A percentile compares a stretch with the other conserved stretches of the same genome.
Evolutionary conservation across 805 yeast genomes (phyloP).

Genomic region (Cyberlindnera maritima): DNA sequence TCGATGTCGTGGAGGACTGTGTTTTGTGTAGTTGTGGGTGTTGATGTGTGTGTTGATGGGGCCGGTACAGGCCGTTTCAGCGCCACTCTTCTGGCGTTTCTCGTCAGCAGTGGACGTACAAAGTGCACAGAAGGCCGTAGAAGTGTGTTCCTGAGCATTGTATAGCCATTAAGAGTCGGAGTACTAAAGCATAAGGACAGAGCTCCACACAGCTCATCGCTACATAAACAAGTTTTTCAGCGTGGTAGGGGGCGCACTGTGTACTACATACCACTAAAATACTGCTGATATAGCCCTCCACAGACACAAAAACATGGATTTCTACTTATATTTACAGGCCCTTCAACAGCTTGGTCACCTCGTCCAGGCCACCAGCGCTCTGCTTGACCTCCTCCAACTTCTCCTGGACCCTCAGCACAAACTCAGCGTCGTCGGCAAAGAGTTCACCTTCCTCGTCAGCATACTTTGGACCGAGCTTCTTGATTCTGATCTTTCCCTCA

Average conservation of each 20-base stretch:
- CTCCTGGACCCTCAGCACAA: constrained; percentile 51
- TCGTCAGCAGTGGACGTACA: too few species aligned
- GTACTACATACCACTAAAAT: too few species aligned
- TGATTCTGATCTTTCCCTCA: constrained; percentile 79
- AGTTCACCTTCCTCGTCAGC: constrained; percentile 85
- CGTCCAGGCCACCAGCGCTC: constrained; percentile 52
- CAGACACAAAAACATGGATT: too few species aligned
- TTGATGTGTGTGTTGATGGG: not conserved
- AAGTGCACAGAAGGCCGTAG: too few species aligned
- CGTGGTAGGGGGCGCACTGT: too few species aligned
- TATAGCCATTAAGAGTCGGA: too few species aligned
- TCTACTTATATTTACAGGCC: constrained; percentile 4
- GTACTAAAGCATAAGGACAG: too few species aligned
- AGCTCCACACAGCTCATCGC: too few species aligned
- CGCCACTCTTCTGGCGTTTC: constrained; percentile 4
- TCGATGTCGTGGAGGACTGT: not conserved
- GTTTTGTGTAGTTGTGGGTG: not conserved
- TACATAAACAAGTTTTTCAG: too few species aligned
- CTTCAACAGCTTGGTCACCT: constrained; percentile 58
- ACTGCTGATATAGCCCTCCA: too few species aligned
- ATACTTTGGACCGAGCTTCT: constrained; percentile 86
- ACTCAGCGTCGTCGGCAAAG: constrained; percentile 55
- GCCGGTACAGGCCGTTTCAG: not conserved
- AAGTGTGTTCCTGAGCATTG: too few species aligned
- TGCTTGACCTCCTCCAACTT: constrained; percentile 47